Base-by-base conservation (phyloP, 1,284 basidiomycete species). In the Cutaneotrichosporon sp. region DNA sequence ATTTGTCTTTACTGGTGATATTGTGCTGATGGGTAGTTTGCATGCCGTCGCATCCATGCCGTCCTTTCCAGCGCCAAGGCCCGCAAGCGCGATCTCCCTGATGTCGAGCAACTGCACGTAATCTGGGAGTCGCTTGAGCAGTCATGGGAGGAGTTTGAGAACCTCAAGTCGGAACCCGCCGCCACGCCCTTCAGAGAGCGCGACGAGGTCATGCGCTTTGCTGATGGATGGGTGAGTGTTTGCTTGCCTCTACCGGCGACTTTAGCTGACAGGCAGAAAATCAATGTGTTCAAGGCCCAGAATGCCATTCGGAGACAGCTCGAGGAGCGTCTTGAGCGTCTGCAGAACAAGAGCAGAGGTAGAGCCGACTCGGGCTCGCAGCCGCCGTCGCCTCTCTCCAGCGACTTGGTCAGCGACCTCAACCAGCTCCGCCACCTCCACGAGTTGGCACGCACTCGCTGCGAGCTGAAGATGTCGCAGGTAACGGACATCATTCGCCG, bases 141-240 rank as follows among this genome's bases (percentile, higher is more conserved):
- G 33, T 89, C 86, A 63, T 93, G 90, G 90, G 84, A 88, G 49
- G 89, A 91, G 59, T 87, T 94, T 60, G 90, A 91, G 38, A 76
- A 76, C 13, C 79, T 93, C 56, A 83, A 86, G 31, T 69, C 75
- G 45, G 68, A 78, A 29, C 38, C 58, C 5, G 42, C 70, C 70
- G 24, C 82, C 70, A 38, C 56, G n/a, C 60, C 67, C 76, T 54
- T 79, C 83, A 63, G 84, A 45, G 81, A 84, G 16, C 80, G 82
- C 31, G 85, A 88, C 64, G 87, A 88, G 86, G 64, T 77, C 9
- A 60, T 86, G 85, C 84, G 87, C 84, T 92, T 72, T 86, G 87
- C 79, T 83, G 91, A 72, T 88, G 90, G 73, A 85, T 91, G 81
- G 89, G 89, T 90, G 77, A 83, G 89, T 84, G 33, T 85, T 88